Percentiles rank a stretch among this genome's conserved stretches.
Conservation (phyloP, 495 filamentous ascomycete genomes). For the Friedmanniomyces endolithicus region DNA sequence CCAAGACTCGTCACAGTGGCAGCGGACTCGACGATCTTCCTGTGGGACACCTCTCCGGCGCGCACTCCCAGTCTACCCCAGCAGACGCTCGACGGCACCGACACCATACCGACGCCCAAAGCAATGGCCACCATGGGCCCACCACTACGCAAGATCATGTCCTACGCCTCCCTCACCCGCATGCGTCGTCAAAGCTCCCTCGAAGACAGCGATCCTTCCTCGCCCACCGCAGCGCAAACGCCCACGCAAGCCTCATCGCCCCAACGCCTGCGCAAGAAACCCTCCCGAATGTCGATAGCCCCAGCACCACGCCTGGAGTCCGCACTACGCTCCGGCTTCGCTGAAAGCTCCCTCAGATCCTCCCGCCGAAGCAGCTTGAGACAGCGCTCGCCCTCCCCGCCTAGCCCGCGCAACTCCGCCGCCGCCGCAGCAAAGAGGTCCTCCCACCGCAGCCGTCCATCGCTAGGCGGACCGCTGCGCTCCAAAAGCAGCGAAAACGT, state of each 20-base stretch:
- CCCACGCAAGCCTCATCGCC: slow-evolving; percentile 7
- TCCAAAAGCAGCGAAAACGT: slow-evolving; percentile 41
- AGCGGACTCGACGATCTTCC: slow-evolving; percentile 32
- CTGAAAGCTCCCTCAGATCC: not conserved
- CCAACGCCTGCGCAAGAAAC: slow-evolving; percentile 23
- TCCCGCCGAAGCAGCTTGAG: slow-evolving; percentile 13
- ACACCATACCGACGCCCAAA: not conserved
- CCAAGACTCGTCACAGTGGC: slow-evolving; percentile 29
- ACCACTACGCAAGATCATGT: slow-evolving; percentile 30
- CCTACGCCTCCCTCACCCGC: slow-evolving; percentile 28
- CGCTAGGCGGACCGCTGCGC: slow-evolving; percentile 44
- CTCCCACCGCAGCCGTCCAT: slow-evolving; percentile 34
- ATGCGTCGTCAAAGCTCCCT: slow-evolving; percentile 23
- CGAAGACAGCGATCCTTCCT: slow-evolving; percentile 18
- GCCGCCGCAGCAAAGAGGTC: not conserved
- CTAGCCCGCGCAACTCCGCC: slow-evolving; percentile 20
- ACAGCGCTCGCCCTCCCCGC: slow-evolving; percentile 26
- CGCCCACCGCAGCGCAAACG: slow-evolving; percentile 20
- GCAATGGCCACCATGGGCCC: slow-evolving; percentile 12
- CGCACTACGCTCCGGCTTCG: slow-evolving; percentile 6
- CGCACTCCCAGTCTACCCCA: not conserved
- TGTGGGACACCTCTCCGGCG: slow-evolving; percentile 24
- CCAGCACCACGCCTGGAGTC: slow-evolving; percentile 30
- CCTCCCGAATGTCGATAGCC: slow-evolving; percentile 27
- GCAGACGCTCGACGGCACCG: not conserved